phyloP scores from a whole-genome alignment of 495 filamentous ascomycete species.

The Trichoderma reesei region DNA sequence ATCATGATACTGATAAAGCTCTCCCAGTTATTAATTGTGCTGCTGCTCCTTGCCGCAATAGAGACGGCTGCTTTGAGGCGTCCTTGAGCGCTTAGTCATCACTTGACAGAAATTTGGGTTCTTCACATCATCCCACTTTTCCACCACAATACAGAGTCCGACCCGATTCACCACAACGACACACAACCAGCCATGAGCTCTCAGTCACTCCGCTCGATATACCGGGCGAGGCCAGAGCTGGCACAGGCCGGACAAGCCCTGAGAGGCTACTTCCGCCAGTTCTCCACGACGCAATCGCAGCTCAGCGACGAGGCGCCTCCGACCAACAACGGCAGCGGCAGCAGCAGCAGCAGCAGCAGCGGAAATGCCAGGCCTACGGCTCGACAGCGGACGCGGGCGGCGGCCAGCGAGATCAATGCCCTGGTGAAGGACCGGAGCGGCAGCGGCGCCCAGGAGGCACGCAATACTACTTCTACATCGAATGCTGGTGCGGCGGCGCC shows the following conservation, averaged over 20 bases:
- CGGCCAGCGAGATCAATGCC: slow-evolving; percentile 5
- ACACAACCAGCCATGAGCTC: not conserved
- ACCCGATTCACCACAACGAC: not conserved
- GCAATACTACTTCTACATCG: not conserved
- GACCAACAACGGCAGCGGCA: too few relatives aligned
- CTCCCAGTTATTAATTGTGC: too few relatives aligned
- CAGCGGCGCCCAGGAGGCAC: not conserved
- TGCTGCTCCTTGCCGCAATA: too few relatives aligned
- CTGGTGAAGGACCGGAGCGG: not conserved
- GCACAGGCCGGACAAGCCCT: not conserved
- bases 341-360: too few relatives aligned
- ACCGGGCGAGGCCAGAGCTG: slow-evolving; percentile 1
- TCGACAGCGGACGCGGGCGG: slow-evolving; percentile 2
- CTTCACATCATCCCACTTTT: not conserved
- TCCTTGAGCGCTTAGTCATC: not conserved
- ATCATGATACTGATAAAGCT: too few relatives aligned
- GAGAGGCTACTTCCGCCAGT: slow-evolving; percentile 2
- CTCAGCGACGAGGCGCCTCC: not conserved
- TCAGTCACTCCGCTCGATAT: slow-evolving; percentile 9
- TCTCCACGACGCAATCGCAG: slow-evolving; percentile 6
- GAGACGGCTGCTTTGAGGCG: too few relatives aligned
- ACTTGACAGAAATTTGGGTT: not conserved
- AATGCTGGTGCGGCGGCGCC: not conserved
- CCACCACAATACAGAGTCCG: not conserved
- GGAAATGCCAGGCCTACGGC: not conserved